phyloP scores from a whole-genome alignment of 2,329 filamentous ascomycete genomes.

The Phyllosticta paracitricarpa region DNA sequence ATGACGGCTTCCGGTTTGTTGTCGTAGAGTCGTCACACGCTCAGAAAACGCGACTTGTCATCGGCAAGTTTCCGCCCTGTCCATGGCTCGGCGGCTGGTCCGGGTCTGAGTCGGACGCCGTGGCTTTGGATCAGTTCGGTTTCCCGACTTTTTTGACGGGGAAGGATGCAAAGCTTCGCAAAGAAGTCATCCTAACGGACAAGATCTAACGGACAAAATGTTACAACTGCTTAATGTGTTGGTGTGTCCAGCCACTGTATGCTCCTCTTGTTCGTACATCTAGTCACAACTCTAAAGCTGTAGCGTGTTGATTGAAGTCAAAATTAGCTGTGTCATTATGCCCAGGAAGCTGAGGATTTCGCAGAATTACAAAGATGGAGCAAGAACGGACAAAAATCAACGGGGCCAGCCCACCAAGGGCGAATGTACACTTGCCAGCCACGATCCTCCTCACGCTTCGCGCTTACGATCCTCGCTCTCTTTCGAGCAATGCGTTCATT shows the following conservation, averaged over 20 bases:
- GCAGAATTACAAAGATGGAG: neutral
- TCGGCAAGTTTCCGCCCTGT: neutral
- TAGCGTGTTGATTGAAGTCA: neutral
- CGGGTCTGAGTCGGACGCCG: neutral
- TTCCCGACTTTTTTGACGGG: neutral
- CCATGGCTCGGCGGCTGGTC: neutral
- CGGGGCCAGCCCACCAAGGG: neutral
- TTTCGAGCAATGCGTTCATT: conserved; percentile 63
- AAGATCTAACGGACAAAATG: too few species aligned
- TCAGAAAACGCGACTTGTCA: neutral
- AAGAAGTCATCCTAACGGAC: too few species aligned
- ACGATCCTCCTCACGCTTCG: neutral
- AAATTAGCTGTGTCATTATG: neutral
- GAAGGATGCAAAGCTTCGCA: too few species aligned
- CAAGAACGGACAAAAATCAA: neutral
- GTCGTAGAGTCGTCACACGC: neutral
- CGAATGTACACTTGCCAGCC: neutral
- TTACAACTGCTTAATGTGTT: neutral
- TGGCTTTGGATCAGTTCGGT: neutral
- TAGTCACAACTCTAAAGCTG: neutral
- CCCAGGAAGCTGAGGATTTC: neutral
- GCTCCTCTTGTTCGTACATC: neutral
- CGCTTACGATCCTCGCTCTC: conserved; percentile 6
- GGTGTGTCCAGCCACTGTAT: neutral
- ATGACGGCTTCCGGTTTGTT: neutral